Evolutionary conservation across 192 early-diverging fungal genomes (phyloP), one percentile per base, ranked within the genome.

Genomic region (Coemansia sp.): DNA sequence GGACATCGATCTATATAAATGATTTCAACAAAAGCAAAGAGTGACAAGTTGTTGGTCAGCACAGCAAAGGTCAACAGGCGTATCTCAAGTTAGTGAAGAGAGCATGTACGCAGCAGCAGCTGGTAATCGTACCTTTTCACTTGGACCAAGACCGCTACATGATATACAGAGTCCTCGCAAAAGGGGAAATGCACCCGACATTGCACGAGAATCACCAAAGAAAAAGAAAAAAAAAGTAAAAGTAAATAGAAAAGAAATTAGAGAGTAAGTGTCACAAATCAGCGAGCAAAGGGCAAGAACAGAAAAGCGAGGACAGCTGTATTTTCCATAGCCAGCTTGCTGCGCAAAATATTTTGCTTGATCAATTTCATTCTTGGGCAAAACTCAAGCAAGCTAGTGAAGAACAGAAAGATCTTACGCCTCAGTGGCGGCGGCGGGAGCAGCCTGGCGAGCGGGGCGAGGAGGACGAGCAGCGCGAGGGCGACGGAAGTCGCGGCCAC

Each of bases 401-500:
- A 63, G 20, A 41, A 3, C 27, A 24, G 38, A 40, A 47, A 67
- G 18, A 27, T 41, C 65, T 72, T 74, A 85, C 8, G 82, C 82
- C 78, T 85, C 74, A 38, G 49, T 70, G 59, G 74, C 76, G 44
- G 79, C 68, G 40, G 72, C 75, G 38, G 81, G 69, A 27, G 83
- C 82, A 34, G 42, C 76, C 67, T 64, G 68, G 68, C 78, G 83
- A 63, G 61, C 70, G 46, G 69, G 65, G 65, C 80, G 84, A 24
- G 80, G 77, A 33, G 77, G 74, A 29, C 74, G 80, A 18, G 31
- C 15, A 13, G 31, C 5, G 36, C 70, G 73, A 55, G 76, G 76
- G 52, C 84, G 80, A 52, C 79, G 79, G 84, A 73, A 77, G 74
- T 79, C 80, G 65, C 80, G 80, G 44, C 73, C 76, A 73, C 80